Evolutionary conservation across 768 basidiomycete genomes (phyloP), one percentile per base, ranked within the genome.

Genomic region (Lyophyllum semitale): DNA sequence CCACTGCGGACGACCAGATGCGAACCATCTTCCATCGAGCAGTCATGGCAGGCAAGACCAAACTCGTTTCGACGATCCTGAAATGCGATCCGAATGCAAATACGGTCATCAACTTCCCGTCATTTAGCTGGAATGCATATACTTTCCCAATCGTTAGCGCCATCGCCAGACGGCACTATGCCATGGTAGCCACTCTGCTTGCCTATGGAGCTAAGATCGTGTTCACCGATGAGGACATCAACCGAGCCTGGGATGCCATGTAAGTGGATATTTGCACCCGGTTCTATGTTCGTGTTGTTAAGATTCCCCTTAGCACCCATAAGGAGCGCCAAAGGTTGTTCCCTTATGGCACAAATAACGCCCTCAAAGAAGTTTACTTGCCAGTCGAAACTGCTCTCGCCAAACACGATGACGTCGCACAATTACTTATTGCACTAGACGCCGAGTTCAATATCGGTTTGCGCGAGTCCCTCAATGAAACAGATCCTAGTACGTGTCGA

Each of bases 21-120:
- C 50, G 57, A 12, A 82, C 79, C 3, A 73, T 79, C n/a, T 75
- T 80, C 62, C 71, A 78, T 47, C 59, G 58, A 2, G 68, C 76
- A 1, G 73, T 81, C 9, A 45, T 51, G 29, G 66, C 69, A 17
- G 70, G 71, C 35, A 70, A 71, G 38, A 61, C 67, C 20, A 74
- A 74, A 33, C 64, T 82, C 9, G 74, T 78, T 0, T 66, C 72
- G 9, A 73, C 72, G 0, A 64, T 82, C 29, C 59, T 82, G 29
- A 66, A 68, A 26, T 73, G 67, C 41, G 79, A 81, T 64, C 74
- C 75, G 1, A 73, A 76, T 53, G 73, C 74, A 2, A 61, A 59
- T 17, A 60, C 63, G 3, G 75, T 75, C 3, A 50, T 81, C 32
- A 65, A 80, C 54, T 74, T 74, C 60, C 79, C 78, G 0, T 48